A percentile compares a stretch with the other conserved stretches of the same genome.
These are phyloP conservation scores for Diaporthe amygdali DNA, from an alignment of 2,329 filamentous ascomycete species.

Conservation along the genomic window DNA sequence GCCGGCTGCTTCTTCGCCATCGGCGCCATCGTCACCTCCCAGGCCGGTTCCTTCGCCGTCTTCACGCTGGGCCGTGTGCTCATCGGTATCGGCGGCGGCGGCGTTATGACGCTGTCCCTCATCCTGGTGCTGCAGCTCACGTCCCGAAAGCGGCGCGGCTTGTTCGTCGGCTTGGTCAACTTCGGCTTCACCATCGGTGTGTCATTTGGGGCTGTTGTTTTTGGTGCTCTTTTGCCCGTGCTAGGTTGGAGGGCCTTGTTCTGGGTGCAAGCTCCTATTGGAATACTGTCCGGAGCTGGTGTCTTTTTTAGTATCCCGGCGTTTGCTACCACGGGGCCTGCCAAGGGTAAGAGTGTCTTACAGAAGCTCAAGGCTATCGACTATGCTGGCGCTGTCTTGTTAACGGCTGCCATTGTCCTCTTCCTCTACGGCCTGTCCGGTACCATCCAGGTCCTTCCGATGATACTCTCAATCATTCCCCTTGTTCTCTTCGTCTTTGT, in stretches of 20 bases:
- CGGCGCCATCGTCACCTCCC: constrained; percentile 70
- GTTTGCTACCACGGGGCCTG: constrained; percentile 36
- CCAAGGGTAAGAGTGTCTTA: constrained; percentile 46
- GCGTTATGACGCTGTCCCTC: constrained; percentile 74
- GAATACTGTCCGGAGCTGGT: constrained; percentile 63
- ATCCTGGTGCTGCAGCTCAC: constrained; percentile 80
- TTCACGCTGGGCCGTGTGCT: constrained; percentile 75
- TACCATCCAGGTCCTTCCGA: constrained; percentile 61
- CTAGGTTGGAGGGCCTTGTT: constrained; percentile 71
- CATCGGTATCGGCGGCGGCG: constrained; percentile 72
- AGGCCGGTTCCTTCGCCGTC: constrained; percentile 59
- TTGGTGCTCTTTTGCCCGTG: constrained; percentile 65
- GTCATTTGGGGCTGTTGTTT: constrained; percentile 73
- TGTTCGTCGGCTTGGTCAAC: constrained; percentile 78
- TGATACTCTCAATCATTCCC: constrained; percentile 61
- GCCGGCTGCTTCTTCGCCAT: constrained; percentile 62
- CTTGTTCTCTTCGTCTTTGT: constrained; percentile 63
- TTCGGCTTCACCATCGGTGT: constrained; percentile 74
- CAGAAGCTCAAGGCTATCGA: constrained; percentile 72
- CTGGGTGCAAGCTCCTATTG: constrained; percentile 71
- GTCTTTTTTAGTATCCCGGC: constrained; percentile 71
- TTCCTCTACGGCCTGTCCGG: constrained; percentile 74
- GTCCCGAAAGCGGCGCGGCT: constrained; percentile 68
- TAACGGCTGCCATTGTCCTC: constrained; percentile 71
- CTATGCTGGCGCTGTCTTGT: constrained; percentile 72